These are phyloP conservation scores for Forsythia viridissima DNA, from an alignment of 257 asterid genomes.

Conservation along the genomic window DNA sequence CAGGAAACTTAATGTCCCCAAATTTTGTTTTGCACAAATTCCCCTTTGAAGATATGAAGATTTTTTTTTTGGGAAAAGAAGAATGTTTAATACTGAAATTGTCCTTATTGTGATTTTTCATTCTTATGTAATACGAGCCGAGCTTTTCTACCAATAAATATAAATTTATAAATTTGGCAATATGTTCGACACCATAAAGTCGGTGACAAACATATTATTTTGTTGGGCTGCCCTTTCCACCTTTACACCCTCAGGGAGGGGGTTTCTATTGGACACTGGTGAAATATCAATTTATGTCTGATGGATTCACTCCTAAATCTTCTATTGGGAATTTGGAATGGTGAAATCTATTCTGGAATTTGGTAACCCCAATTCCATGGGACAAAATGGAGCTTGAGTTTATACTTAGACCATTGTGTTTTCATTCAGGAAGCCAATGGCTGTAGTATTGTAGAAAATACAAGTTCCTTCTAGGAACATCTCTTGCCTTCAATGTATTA, in stretches of 20 bases:
- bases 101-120: background rate
- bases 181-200: no score
- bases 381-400: background rate
- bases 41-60: background rate
- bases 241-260: no score
- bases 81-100: background rate
- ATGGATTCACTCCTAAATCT: no score
- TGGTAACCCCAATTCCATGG: background rate
- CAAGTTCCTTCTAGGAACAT: background rate
- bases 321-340: background rate
- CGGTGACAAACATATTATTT: background rate
- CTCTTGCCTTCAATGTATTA: background rate
- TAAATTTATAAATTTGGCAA: no score
- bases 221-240: background rate
- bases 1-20: background rate
- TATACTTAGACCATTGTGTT: background rate
- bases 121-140: background rate
- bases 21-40: background rate
- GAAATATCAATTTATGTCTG: no score
- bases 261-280: no score
- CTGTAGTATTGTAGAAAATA: background rate
- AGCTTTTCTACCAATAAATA: background rate
- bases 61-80: no score
- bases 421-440: background rate
- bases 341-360: background rate